Evolutionary conservation across 495 filamentous ascomycete species (phyloP), one percentile per base, ranked within the genome.

Genomic region (Tuber calosporum): DNA sequence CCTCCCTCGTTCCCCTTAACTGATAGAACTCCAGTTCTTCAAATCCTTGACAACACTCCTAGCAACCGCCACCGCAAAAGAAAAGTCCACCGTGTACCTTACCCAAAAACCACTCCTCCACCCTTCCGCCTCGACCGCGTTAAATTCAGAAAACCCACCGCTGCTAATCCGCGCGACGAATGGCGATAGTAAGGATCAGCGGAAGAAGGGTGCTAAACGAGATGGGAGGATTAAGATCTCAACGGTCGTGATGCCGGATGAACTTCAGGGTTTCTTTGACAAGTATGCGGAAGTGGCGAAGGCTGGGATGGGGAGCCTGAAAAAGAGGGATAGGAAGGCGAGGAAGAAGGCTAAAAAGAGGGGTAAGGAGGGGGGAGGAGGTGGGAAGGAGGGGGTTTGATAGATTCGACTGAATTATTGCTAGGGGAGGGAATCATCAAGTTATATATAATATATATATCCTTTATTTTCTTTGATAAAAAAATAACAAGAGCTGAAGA

Each of bases 271-370:
- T 0, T 99, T 99, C 78, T 99, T 91, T 83, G 84, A 84, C 22
- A 86, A 88, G 58, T 99, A 98, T 83, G 93, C 93, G n/a, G 96
- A 98, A 78, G 86, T 92, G 9, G 96, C 93, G 82, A 97, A 95
- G 84, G 83, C 86, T 0, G 93, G 93, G 26, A 98, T 97, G 94
- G 75, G 77, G 1, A 85, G 87, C 39, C 79, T 99, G 85, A 98
- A 97, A 91, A 97, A 96, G 84, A 85, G 94, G 71, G 93, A 97
- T 85, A 86, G 93, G 78, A 92, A 89, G 53, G 53, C 53, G 26
- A 62, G 26, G 53, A 62, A 62, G 26, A 62, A 62, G 53, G 53
- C 53, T 34, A 62, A 62, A 17, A 62, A 34, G 53, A 62, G 26
- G 53, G 53, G 53, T n/a, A 62, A 62, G 53, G 53, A 58, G 48